phyloP scores from a whole-genome alignment of 2,329 filamentous ascomycete genomes.

The Podosphaera xanthii region DNA sequence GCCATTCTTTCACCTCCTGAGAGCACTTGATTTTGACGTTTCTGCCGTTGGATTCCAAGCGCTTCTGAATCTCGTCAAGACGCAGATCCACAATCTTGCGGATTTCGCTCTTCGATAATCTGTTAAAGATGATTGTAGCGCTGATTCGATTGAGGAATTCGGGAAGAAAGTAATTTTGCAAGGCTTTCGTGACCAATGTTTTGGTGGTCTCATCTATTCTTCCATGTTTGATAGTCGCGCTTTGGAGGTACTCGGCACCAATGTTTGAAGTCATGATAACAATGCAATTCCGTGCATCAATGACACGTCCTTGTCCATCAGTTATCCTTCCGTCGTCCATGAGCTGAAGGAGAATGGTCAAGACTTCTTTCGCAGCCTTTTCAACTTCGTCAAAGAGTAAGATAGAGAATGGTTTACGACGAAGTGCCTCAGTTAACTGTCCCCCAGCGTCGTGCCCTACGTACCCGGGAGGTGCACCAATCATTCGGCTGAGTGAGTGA shows the following conservation, averaged over 20 bases:
- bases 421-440: slow-evolving; percentile 83
- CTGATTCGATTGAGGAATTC: slow-evolving; percentile 98
- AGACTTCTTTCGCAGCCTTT: slow-evolving; percentile 91
- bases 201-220: slow-evolving; percentile 65
- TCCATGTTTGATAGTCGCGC: slow-evolving; percentile 50
- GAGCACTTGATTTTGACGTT: slow-evolving; percentile 70
- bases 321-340: slow-evolving; percentile 99
- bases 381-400: slow-evolving; percentile 95
- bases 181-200: slow-evolving; percentile 73
- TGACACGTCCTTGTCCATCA: slow-evolving; percentile 82
- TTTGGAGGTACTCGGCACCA: slow-evolving; percentile 78
- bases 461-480: slow-evolving; percentile 88
- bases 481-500: slow-evolving; percentile 89
- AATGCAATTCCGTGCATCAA: slow-evolving; percentile 94
- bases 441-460: slow-evolving; percentile 91
- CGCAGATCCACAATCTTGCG: slow-evolving; percentile 88
- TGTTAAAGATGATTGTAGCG: slow-evolving; percentile 94
- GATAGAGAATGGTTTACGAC: slow-evolving; percentile 91
- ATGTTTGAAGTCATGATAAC: slow-evolving; percentile 98
- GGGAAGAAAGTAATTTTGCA: slow-evolving; percentile 90
- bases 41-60: slow-evolving; percentile 62
- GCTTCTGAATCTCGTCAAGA: slow-evolving; percentile 71
- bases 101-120: slow-evolving; percentile 72
- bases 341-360: slow-evolving; percentile 93
- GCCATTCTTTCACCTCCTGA: slow-evolving; percentile 74